A percentile compares a stretch with the other conserved stretches of the same genome.
phyloP scores from a whole-genome alignment of 352 stramenopile genomes.

The Globisporangium mamillatum region DNA sequence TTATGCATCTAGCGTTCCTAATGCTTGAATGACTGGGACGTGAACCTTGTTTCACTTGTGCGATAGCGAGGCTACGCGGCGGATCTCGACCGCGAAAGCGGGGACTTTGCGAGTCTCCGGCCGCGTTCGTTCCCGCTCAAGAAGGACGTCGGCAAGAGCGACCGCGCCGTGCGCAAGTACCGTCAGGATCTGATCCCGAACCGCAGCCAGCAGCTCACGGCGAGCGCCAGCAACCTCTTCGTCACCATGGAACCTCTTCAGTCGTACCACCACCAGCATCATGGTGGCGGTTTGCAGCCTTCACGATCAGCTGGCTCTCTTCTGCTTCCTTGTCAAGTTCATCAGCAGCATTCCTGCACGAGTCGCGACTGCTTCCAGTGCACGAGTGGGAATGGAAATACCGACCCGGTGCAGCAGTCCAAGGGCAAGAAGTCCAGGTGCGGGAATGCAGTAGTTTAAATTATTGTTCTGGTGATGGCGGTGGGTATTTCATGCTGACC shows the following conservation, averaged over 20 bases:
- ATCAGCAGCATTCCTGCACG: slow-evolving; percentile 8
- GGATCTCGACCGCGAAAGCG: slow-evolving; percentile 34
- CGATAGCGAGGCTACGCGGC: slow-evolving; percentile 55
- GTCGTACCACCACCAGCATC: neutral
- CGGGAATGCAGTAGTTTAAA: neutral
- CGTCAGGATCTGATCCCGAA: slow-evolving; percentile 62
- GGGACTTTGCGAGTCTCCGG: slow-evolving; percentile 32
- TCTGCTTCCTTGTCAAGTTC: neutral
- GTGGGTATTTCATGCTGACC: neutral
- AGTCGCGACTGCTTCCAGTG: slow-evolving; percentile 73
- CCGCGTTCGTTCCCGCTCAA: slow-evolving; percentile 35
- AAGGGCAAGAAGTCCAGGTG: slow-evolving; percentile 14
- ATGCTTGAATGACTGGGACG: neutral
- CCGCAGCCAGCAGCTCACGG: slow-evolving; percentile 45
- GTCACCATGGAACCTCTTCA: slow-evolving; percentile 2
- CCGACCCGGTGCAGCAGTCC: neutral
- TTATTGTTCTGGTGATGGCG: neutral
- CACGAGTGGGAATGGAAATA: slow-evolving; percentile 11
- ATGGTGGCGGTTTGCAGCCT: slow-evolving; percentile 17
- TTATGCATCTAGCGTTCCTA: neutral
- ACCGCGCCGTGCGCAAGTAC: slow-evolving; percentile 68
- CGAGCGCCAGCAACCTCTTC: slow-evolving; percentile 28
- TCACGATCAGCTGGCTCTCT: slow-evolving; percentile 22
- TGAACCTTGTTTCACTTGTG: neutral
- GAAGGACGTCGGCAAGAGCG: slow-evolving; percentile 50